Evolutionary conservation across 225 moss, liverwort and hornwort genomes (phyloP).

Genomic region (Polytrichum formosum): DNA sequence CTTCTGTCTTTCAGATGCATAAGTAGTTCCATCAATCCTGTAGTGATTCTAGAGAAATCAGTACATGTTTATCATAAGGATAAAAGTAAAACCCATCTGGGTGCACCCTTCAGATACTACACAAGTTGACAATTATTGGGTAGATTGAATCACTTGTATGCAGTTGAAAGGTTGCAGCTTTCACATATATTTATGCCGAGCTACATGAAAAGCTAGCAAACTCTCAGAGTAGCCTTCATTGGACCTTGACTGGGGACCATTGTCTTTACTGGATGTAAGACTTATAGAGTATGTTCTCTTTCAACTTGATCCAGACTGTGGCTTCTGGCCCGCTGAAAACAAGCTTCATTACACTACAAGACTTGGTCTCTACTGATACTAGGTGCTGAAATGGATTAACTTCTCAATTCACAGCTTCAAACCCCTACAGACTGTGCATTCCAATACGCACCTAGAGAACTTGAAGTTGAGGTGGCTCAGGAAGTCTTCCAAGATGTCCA

Average conservation of each 20-base stretch:
- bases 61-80: no score
- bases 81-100: no score
- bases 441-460: slow-evolving; percentile 59
- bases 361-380: no score
- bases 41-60: no score
- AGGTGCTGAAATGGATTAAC: no score
- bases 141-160: neutral
- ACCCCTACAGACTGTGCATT: neutral
- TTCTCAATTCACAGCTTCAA: neutral
- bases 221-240: no score
- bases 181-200: neutral
- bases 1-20: slow-evolving; percentile 52
- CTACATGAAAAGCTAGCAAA: neutral
- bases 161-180: neutral
- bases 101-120: neutral
- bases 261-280: no score
- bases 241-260: no score
- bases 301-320: no score
- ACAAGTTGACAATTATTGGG: neutral
- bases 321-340: no score
- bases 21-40: slow-evolving; percentile 75
- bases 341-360: no score
- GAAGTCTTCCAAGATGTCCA: slow-evolving; percentile 88
- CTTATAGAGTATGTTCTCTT: no score
- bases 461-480: slow-evolving; percentile 47